Evolutionary conservation across 805 yeast genomes (phyloP).

Genomic region (Maudiozyma saulgeensis): DNA sequence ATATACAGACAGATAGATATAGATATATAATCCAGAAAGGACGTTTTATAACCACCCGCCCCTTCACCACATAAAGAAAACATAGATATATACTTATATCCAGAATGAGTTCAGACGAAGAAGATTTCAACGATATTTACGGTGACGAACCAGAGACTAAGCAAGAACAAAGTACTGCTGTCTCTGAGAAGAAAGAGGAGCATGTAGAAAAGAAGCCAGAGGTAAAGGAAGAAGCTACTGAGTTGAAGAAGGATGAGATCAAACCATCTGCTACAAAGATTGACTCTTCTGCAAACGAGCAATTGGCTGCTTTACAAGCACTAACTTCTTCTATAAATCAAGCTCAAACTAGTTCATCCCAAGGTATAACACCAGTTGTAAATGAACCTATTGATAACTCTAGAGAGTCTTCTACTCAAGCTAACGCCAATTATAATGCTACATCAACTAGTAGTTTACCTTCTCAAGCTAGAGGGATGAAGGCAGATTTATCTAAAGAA

Average conservation of each 20-base stretch:
- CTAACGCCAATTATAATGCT: background rate
- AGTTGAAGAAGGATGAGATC: too few relatives aligned
- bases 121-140: slow-evolving; percentile 91
- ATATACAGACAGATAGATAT: too few relatives aligned
- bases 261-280: background rate
- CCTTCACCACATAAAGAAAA: too few relatives aligned
- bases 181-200: background rate
- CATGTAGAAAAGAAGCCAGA: background rate
- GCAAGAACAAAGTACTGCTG: background rate
- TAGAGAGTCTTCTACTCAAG: background rate
- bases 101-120: slow-evolving; percentile 72
- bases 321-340: slow-evolving; percentile 23
- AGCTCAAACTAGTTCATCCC: background rate
- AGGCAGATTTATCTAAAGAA: slow-evolving; percentile 53
- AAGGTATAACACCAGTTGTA: background rate
- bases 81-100: background rate
- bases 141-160: slow-evolving; percentile 21
- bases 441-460: background rate
- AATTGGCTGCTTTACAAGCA: slow-evolving; percentile 30
- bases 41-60: too few relatives aligned
- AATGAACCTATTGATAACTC: background rate
- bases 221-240: background rate
- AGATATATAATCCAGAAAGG: too few relatives aligned
- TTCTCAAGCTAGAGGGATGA: background rate
- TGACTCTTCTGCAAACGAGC: slow-evolving; percentile 18